These are phyloP conservation scores for Globisporangium ultimum DNA, from an alignment of 352 stramenopile species.

Conservation along the genomic window DNA sequence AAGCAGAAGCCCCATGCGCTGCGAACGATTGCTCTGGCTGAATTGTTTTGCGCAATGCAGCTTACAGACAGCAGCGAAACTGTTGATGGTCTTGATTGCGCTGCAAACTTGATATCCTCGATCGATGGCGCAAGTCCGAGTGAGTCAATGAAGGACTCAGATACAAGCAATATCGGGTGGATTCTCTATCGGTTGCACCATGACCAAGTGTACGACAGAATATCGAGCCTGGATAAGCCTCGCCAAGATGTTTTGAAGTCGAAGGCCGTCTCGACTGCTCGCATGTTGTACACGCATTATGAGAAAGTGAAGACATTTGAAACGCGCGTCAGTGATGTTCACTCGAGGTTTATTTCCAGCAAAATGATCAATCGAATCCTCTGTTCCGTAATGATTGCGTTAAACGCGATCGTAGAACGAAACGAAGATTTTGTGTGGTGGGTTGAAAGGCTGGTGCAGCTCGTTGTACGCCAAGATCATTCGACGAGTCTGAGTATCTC, in stretches of 20 bases:
- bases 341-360: not conserved
- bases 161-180: constrained; percentile 13
- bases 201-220: not conserved
- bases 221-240: not conserved
- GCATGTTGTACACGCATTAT: constrained; percentile 9
- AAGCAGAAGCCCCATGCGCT: constrained; percentile 5
- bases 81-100: constrained; percentile 6
- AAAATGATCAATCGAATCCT: constrained; percentile 10
- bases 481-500: constrained; percentile 8
- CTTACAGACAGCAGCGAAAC: not conserved
- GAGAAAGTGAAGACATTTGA: not conserved
- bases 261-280: not conserved
- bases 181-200: constrained; percentile 15
- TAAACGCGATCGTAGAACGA: not conserved
- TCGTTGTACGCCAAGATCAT: constrained; percentile 4
- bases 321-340: not conserved
- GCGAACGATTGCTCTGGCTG: constrained; percentile 12
- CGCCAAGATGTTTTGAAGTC: not conserved
- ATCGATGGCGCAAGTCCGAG: not conserved
- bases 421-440: constrained; percentile 13
- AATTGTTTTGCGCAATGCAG: constrained; percentile 9
- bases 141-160: not conserved
- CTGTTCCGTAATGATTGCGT: constrained; percentile 9
- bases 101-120: constrained; percentile 9
- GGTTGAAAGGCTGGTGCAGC: constrained; percentile 7